Evolutionary conservation across 805 yeast species (phyloP).

Genomic region (Lipomyces anomalus): DNA sequence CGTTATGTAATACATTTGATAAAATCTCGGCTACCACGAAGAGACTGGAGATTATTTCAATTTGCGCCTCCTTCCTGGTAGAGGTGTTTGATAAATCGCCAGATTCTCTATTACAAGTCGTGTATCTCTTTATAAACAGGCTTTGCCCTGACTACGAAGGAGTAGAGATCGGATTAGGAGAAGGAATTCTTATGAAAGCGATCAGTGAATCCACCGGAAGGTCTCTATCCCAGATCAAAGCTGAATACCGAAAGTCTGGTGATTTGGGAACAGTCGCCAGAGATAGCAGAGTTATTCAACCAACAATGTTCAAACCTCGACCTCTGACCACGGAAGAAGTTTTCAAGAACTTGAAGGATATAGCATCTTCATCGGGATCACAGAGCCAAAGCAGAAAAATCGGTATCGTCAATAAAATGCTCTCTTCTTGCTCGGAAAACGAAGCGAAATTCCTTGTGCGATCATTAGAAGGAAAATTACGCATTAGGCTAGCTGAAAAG

Average conservation of each 20-base stretch:
- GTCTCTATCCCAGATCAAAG: slow-evolving; percentile 59
- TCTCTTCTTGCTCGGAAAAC: slow-evolving; percentile 75
- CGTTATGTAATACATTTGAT: slow-evolving; percentile 53
- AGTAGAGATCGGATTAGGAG: slow-evolving; percentile 89
- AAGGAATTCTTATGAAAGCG: slow-evolving; percentile 79
- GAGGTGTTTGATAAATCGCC: slow-evolving; percentile 55
- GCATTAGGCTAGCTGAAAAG: slow-evolving; percentile 93
- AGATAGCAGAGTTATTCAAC: slow-evolving; percentile 74
- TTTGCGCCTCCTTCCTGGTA: slow-evolving; percentile 66
- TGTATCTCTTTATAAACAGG: slow-evolving; percentile 74
- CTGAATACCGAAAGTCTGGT: slow-evolving; percentile 72
- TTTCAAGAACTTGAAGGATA: slow-evolving; percentile 64
- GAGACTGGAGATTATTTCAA: slow-evolving; percentile 71
- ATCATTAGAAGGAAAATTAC: slow-evolving; percentile 83
- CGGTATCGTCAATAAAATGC: slow-evolving; percentile 69
- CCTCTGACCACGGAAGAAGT: slow-evolving; percentile 70
- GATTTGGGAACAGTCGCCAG: slow-evolving; percentile 89
- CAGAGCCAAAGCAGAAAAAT: slow-evolving; percentile 78
- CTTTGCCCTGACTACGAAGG: slow-evolving; percentile 87
- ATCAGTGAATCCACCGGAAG: slow-evolving; percentile 87
- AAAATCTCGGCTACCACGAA: slow-evolving; percentile 74
- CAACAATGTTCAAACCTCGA: slow-evolving; percentile 88
- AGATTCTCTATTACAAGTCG: slow-evolving; percentile 55
- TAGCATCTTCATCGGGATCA: slow-evolving; percentile 72
- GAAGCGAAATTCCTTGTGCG: slow-evolving; percentile 91